Base-by-base conservation (phyloP, 352 stramenopile species). In the Elongisporangium anandrum region DNA sequence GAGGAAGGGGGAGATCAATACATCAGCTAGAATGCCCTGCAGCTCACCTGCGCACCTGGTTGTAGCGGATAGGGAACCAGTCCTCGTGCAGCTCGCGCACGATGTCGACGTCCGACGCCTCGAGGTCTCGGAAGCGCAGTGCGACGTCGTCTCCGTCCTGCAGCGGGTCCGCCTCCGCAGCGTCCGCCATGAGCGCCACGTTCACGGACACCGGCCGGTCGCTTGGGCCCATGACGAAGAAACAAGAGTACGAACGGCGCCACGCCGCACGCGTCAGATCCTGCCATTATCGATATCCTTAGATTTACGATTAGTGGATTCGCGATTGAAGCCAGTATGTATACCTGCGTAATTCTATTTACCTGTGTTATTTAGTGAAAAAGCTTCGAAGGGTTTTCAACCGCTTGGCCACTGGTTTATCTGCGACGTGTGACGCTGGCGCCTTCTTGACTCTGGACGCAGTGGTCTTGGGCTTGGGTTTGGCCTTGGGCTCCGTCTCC, bases 1-100 rank as follows among this genome's bases (percentile, higher is more conserved):
- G 4, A 45, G 34, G 10, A 45, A 45, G 34, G 34, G 34, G 34
- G 34, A 45, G 10, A 12, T 45, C 34, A 45, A 12, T 12, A 45
- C 10, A 45, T 16, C 34, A 9, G 34, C 9, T 45, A 12, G 7
- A 45, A 17, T 0, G 10, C 1, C 12, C 1, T 4, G 34, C 34
- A 45, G 52, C 22, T 16, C 20, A 52, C 17, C 12, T 15, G 53
- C 64, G 20, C 21, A 81, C 72, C 68, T 97, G 77, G 64, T 97
- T 97, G 76, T 99, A 99, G 29, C 86, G 76, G 47, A 99, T 98
- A 3, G 96, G 96, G 67, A 99, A 99, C 92, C 95, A 99, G 62
- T 97, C 74, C 66, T 98, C 95, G 72, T 99, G 96, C 50, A 99
- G 76, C 45, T 66, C 65, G 70, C 96, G 93, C 60, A 99, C 90